A percentile compares a stretch with the other conserved stretches of the same genome.
Conservation (phyloP, 2,329 filamentous ascomycete genomes). For the Colletotrichum echinochloae region DNA sequence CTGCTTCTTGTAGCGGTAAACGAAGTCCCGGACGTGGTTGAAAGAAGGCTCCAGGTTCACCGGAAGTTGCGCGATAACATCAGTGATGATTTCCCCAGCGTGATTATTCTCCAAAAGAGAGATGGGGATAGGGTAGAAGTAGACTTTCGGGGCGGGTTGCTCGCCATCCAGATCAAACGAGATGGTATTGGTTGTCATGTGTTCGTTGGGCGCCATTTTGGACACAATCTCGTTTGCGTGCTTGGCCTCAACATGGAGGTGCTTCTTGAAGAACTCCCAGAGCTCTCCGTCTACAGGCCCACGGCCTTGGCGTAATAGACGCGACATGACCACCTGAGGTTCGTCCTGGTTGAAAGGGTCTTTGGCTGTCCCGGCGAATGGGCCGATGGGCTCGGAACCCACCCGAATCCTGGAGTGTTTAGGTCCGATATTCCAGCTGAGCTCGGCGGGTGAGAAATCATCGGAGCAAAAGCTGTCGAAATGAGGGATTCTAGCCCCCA, state of each 20-base stretch:
- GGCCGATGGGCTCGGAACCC: constrained; percentile 49
- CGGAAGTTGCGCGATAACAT: constrained; percentile 19
- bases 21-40: constrained; percentile 14
- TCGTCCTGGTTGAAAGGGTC: constrained; percentile 45
- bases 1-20: constrained; percentile 24
- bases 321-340: constrained; percentile 39
- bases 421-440: constrained; percentile 52
- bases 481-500: constrained; percentile 19
- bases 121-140: constrained; percentile 45
- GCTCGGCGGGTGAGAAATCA: constrained; percentile 51
- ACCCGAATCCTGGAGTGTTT: constrained; percentile 47
- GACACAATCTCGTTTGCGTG: constrained; percentile 11
- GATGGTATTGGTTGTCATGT: constrained; percentile 36
- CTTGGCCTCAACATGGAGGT: constrained; percentile 33
- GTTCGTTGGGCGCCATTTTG: constrained; percentile 28
- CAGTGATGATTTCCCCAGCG: constrained; percentile 27
- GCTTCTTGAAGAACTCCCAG: constrained; percentile 44
- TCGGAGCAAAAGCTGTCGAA: constrained; percentile 44
- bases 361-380: constrained; percentile 44
- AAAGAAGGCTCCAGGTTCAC: constrained; percentile 42
- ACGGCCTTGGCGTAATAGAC: constrained; percentile 21
- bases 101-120: constrained; percentile 34
- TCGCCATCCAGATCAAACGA: constrained; percentile 45
- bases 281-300: constrained; percentile 15
- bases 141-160: constrained; percentile 42